Conservation (phyloP, 2,329 filamentous ascomycete species). For the Gyromitra esculenta region DNA sequence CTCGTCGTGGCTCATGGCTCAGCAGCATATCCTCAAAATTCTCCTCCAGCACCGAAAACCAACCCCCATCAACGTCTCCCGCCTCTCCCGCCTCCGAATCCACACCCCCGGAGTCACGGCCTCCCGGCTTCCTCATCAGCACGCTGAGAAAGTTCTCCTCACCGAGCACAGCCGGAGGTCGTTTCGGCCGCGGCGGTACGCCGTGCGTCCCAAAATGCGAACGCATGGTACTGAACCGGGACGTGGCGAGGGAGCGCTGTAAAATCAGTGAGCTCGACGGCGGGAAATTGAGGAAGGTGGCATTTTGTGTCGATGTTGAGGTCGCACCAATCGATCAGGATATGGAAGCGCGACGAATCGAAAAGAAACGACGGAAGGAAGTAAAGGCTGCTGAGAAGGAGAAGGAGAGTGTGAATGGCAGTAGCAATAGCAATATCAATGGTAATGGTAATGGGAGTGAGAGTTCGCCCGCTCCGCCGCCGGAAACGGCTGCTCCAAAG, state of each 20-base stretch:
- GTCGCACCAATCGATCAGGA: constrained; percentile 80
- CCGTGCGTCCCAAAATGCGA: constrained; percentile 78
- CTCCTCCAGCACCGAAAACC: constrained; percentile 66
- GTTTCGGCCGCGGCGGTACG: constrained; percentile 63
- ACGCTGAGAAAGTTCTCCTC: constrained; percentile 85
- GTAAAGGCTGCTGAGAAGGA: constrained; percentile 67
- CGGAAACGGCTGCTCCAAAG: constrained; percentile 71
- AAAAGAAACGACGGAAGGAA: constrained; percentile 63
- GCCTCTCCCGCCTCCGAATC: constrained; percentile 57
- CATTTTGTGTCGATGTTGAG: constrained; percentile 97
- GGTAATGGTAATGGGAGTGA: constrained; percentile 45
- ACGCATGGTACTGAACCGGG: constrained; percentile 83
- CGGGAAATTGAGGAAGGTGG: constrained; percentile 83
- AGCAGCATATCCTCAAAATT: constrained; percentile 93
- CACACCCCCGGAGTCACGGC: constrained; percentile 60
- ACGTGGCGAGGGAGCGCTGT: constrained; percentile 80
- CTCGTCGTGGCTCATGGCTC: constrained; percentile 83
- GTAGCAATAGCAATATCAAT: not conserved
- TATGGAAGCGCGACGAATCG: constrained; percentile 61
- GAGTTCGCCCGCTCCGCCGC: constrained; percentile 54
- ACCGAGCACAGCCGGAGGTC: constrained; percentile 64
- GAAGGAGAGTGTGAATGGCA: constrained; percentile 57
- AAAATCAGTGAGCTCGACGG: constrained; percentile 80
- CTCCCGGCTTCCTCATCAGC: constrained; percentile 74
- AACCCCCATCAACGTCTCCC: constrained; percentile 55